Base-by-base conservation (phyloP, 2,329 filamentous ascomycete species). In the Phyllosticta ampelicida region DNA sequence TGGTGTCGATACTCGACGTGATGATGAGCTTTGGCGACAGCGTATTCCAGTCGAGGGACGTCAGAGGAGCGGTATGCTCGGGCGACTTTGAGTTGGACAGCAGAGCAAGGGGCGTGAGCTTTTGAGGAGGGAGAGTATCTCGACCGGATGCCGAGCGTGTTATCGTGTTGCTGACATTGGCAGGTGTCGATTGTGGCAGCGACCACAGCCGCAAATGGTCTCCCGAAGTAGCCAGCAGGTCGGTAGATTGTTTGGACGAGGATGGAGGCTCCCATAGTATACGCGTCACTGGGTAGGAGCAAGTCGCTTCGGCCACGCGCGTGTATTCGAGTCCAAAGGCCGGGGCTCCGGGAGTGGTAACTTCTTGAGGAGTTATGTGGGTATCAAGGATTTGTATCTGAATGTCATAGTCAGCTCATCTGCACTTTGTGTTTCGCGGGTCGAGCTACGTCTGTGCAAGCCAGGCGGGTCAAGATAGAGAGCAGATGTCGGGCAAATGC, bases 51-150 rank as follows among this genome's bases (percentile, higher is more conserved):
- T 99, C 94, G 52, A 99, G 79, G 16, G 91, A 96, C 1, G 94
- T 99, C 60, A 99, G 83, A 19, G 94, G 94, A 13, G 94, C 94
- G 5, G 94, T 99, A 70, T 99, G 95, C 68, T 99, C 94, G 3
- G 94, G 94, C 0, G 94, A 97, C 75, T 99, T 99, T 28, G 91
- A 96, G 74, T 99, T 99, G 30, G 92, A 97, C 16, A 99, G 79
- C 55, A 99, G 80, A 0, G 94, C 94, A 55, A 99, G 77, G 3
- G 94, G 94, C 5, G 92, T 96, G 51, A 99, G 79, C 73, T 99
- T 99, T 23, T 83, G 80, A n/a, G 73, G 83, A 77, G 72, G n/a
- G n/a, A n/a, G 85, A 69, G 68, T 82, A 69, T 73, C 81, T 65
- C 69, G 85, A 71, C 72, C 85, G 19, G 83, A 85, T 10, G 75